Conservation (phyloP, 1,139 yeast species). For the Candida sp. region DNA sequence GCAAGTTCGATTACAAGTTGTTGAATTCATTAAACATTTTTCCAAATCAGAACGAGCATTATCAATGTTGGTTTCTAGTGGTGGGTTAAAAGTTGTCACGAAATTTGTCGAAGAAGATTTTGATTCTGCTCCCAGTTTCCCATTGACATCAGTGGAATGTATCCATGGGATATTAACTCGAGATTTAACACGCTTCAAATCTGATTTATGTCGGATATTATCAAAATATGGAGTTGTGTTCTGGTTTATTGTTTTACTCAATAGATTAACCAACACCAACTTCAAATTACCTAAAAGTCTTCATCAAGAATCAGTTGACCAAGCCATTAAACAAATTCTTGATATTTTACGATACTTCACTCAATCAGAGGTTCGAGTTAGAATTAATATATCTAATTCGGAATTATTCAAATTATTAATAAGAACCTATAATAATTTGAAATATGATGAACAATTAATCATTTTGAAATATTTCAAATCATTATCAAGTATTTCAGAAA, state of each 20-base stretch:
- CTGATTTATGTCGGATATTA: slow-evolving; percentile 54
- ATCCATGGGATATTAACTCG: slow-evolving; percentile 40
- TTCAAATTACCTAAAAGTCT: slow-evolving; percentile 9
- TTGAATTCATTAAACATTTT: slow-evolving; percentile 38
- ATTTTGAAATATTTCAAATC: slow-evolving; percentile 42
- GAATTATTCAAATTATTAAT: slow-evolving; percentile 46
- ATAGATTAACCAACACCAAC: slow-evolving; percentile 17
- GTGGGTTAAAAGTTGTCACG: slow-evolving; percentile 51
- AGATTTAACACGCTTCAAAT: slow-evolving; percentile 44
- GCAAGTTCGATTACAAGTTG: slow-evolving; percentile 42
- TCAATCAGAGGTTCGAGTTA: slow-evolving; percentile 42
- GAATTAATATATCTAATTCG: slow-evolving; percentile 35
- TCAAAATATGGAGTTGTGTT: slow-evolving; percentile 48
- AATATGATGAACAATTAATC: slow-evolving; percentile 28
- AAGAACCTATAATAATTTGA: slow-evolving; percentile 31
- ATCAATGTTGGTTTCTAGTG: slow-evolving; percentile 52
- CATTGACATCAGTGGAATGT: slow-evolving; percentile 45
- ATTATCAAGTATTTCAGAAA: slow-evolving; percentile 37
- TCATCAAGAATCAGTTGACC: slow-evolving; percentile 18
- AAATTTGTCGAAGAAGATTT: slow-evolving; percentile 56
- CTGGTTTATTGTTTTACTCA: slow-evolving; percentile 46
- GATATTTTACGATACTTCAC: slow-evolving; percentile 39
- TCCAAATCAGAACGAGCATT: slow-evolving; percentile 36
- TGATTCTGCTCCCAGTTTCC: slow-evolving; percentile 41
- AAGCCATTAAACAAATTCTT: slow-evolving; percentile 33